Evolutionary conservation across 176 grass and related monocot genomes (phyloP), one percentile per base, ranked within the genome.

Genomic region (Elymus sibiricus): DNA sequence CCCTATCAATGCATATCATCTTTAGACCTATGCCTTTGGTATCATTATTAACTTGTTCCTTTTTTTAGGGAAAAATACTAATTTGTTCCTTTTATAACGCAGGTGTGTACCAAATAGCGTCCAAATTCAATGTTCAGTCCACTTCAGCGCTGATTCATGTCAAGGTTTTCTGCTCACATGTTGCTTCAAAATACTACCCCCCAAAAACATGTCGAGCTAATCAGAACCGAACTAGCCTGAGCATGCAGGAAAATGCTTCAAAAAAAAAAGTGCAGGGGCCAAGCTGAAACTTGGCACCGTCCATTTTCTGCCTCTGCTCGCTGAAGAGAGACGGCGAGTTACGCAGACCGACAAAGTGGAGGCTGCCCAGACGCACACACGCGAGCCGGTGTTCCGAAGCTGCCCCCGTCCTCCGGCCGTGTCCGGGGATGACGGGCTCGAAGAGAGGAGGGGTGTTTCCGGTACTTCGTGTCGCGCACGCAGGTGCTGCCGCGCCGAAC

Each of bases 301-400:
- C 29, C 10, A 8, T 71, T 67, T 11, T 7, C 29, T 77, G 49
- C 49, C 15, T 79, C 43, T 44, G 38, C 70, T 55, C n/a, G n/a
- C 24, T 25, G 56, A 29, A 22, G 61, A 76, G 68, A 51, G 76
- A 69, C 19, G 67, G 37, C 67, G 24, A 3, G 11, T 25, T 5
- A 15, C 12, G 6, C 69, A 4, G 61, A 12, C 37, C 24, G 53
- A 86, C 78, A 78, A 82, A 82, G 71, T 86, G 78, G 79, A 86
- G 88, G 64, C 65, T 44, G 19, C 42, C 73, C 89, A 43, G 53
- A 21, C 53, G 53, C 53, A 1, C 22, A 69, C 60, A 68, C 3
- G 67, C 6, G 2, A 14, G 1, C 17, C 3, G 3, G 2, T 7
- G 16, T 79, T 22, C 31, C 75, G 17, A 61, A 13, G 60, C 1